phyloP scores from a whole-genome alignment of 768 basidiomycete genomes.

The Sporobolomyces roseus region DNA sequence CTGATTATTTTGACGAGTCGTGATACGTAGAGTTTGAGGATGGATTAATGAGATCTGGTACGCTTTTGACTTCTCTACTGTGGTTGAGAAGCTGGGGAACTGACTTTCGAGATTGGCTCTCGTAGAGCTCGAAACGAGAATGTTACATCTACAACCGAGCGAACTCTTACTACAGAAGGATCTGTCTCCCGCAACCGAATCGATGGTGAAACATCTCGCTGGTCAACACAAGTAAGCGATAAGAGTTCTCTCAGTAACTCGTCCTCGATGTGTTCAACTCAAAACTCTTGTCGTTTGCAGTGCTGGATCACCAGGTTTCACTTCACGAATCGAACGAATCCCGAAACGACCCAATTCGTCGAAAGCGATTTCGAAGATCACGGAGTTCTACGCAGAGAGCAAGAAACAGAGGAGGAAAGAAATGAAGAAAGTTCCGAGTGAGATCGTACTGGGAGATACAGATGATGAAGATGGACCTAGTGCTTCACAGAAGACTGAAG shows the following conservation, averaged over 20 bases:
- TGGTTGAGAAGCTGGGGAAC: no score
- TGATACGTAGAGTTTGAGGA: conserved; percentile 55
- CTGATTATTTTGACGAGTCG: neutral
- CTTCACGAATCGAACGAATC: conserved; percentile 32
- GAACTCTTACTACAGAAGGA: conserved; percentile 58
- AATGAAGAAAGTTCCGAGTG: conserved; percentile 23
- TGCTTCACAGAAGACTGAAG: conserved; percentile 41
- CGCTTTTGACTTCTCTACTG: neutral
- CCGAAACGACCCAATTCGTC: conserved; percentile 9
- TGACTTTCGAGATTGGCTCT: no score
- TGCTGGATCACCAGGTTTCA: conserved; percentile 8
- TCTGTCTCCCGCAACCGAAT: conserved; percentile 67
- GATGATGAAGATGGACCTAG: conserved; percentile 20
- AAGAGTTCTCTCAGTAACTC: no score
- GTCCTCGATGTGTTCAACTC: no score
- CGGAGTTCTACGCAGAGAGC: conserved; percentile 22
- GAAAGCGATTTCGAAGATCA: conserved; percentile 15
- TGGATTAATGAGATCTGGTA: conserved; percentile 61
- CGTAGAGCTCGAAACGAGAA: conserved; percentile 64
- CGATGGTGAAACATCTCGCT: conserved; percentile 67
- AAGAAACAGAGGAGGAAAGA: conserved; percentile 1
- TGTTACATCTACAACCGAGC: conserved; percentile 76
- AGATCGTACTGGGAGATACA: conserved; percentile 50
- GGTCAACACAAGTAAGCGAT: conserved; percentile 40
- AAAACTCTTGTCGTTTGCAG: no score